Conservation (phyloP, 257 asterid genomes). For the Capsicum chinense region DNA sequence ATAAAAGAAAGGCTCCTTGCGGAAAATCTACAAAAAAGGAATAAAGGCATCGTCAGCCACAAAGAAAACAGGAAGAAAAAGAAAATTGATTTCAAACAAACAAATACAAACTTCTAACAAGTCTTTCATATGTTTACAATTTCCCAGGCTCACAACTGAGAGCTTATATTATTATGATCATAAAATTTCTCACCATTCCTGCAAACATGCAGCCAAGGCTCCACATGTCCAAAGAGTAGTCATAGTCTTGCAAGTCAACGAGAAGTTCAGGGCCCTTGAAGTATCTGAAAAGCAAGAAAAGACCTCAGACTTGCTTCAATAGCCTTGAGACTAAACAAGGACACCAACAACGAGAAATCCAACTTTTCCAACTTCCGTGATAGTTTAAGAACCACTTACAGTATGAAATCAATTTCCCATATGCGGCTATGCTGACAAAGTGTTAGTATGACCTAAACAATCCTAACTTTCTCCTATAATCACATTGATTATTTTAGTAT, state of each 20-base stretch:
- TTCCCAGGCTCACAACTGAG: background rate
- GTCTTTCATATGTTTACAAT: background rate
- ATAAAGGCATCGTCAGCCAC: conserved; percentile 16
- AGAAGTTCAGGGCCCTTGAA: conserved; percentile 72
- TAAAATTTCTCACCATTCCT: conserved; percentile 79
- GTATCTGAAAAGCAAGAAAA: conserved; percentile 42
- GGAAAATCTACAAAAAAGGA: conserved; percentile 66
- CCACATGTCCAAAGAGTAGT: conserved; percentile 85
- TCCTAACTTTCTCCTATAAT: background rate
- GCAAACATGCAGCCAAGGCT: conserved; percentile 96
- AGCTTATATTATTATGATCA: background rate
- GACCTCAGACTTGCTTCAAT: conserved; percentile 29
- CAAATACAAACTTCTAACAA: background rate
- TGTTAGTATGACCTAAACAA: background rate
- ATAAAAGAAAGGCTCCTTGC: conserved; percentile 97
- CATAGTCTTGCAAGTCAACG: conserved; percentile 81
- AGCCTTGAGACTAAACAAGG: background rate
- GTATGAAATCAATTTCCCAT: background rate
- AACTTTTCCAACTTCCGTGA: background rate
- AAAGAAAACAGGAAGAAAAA: background rate
- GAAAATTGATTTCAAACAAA: background rate
- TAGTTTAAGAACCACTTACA: background rate
- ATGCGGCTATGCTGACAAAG: background rate
- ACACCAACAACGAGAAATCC: background rate
- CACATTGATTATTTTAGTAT: background rate